A percentile compares a stretch with the other conserved stretches of the same genome.
Evolutionary conservation across 805 yeast genomes (phyloP).

Genomic region (Lipomyces kockii): DNA sequence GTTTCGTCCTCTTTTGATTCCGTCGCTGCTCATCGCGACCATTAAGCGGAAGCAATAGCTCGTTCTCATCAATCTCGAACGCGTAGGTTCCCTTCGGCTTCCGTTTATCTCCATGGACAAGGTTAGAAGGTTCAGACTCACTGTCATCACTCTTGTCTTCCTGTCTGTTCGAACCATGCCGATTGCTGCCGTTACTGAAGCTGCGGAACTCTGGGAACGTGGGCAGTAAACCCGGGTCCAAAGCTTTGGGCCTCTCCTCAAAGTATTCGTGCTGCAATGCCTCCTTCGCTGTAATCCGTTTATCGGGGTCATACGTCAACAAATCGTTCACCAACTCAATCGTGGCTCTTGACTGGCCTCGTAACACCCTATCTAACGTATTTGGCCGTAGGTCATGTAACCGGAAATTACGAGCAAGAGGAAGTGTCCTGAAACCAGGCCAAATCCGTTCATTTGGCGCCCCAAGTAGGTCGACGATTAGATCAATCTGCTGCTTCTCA

Average conservation of each 20-base stretch:
- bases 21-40: not conserved
- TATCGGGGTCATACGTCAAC: conserved; percentile 67
- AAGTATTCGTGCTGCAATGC: conserved; percentile 77
- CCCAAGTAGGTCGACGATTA: conserved; percentile 81
- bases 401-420: conserved; percentile 60
- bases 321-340: conserved; percentile 67
- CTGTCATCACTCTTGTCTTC: not conserved
- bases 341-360: conserved; percentile 50
- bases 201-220: conserved; percentile 27
- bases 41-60: not conserved
- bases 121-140: not conserved
- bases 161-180: not conserved
- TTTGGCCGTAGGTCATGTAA: conserved; percentile 26
- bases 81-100: conserved; percentile 4
- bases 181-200: not conserved
- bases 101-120: not conserved
- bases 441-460: conserved; percentile 73
- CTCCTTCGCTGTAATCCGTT: conserved; percentile 65
- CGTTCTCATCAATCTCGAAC: conserved; percentile 12
- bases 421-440: conserved; percentile 75
- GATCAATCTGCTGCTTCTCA: conserved; percentile 78
- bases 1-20: not conserved
- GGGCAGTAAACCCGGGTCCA: conserved; percentile 26
- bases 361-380: conserved; percentile 51
- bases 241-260: conserved; percentile 59